A percentile compares a stretch with the other conserved stretches of the same genome.
Evolutionary conservation across 768 basidiomycete genomes (phyloP).

Genomic region (Baorangia bicolor): DNA sequence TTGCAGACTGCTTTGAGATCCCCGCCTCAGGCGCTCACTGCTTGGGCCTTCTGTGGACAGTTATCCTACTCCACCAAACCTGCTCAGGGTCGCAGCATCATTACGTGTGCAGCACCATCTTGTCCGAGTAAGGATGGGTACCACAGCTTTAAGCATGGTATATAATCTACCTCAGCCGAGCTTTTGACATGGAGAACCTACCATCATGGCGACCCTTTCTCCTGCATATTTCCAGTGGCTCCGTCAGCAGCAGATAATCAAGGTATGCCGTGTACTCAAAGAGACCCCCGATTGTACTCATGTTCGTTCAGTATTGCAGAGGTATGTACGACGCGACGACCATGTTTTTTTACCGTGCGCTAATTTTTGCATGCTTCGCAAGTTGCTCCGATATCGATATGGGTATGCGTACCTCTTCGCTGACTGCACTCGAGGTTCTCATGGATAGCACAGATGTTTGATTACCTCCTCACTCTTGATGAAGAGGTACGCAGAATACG

Average conservation of each 20-base stretch:
- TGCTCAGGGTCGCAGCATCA: neutral
- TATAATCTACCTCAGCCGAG: neutral
- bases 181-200: neutral
- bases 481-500: constrained; percentile 5
- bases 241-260: constrained; percentile 8
- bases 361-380: neutral
- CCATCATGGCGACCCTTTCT: neutral
- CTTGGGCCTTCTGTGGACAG: neutral
- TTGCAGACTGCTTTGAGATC: neutral
- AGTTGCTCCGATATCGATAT: constrained; percentile 12
- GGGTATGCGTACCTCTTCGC: neutral
- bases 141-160: neutral
- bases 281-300: neutral
- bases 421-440: neutral
- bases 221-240: neutral
- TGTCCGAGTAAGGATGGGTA: neutral
- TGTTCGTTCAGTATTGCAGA: constrained; percentile 1
- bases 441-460: constrained; percentile 1
- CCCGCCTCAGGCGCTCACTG: neutral
- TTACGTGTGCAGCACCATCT: neutral
- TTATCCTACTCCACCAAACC: neutral
- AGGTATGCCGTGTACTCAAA: neutral
- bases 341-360: neutral
- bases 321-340: neutral
- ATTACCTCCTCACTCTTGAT: constrained; percentile 12